Evolutionary conservation across 2,329 filamentous ascomycete genomes (phyloP).

Genomic region (Calonectria naviculata): DNA sequence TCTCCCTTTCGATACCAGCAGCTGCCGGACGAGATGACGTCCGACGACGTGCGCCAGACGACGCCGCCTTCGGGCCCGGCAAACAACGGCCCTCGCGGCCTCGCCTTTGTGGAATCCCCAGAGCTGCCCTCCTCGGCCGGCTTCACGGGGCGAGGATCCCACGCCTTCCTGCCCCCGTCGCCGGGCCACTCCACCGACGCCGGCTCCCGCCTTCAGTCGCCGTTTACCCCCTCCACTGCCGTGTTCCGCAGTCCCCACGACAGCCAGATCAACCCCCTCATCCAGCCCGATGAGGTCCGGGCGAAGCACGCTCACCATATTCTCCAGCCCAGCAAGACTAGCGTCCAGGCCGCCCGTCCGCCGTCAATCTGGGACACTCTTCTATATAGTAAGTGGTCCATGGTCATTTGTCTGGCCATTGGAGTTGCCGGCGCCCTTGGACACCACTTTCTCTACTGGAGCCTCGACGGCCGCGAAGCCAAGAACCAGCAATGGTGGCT

Average conservation of each 20-base stretch:
- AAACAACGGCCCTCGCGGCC: background rate
- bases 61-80: background rate
- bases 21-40: background rate
- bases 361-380: constrained; percentile 4
- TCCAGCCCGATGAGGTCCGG: background rate
- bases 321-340: background rate
- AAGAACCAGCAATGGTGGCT: constrained; percentile 20
- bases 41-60: background rate
- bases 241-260: constrained; percentile 8
- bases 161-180: background rate
- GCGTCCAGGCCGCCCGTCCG: background rate
- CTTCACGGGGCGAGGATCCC: background rate
- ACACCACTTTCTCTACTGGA: constrained; percentile 15
- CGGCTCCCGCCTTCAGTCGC: constrained; percentile 2
- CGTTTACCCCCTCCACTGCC: constrained; percentile 4
- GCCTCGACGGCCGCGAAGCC: constrained; percentile 10
- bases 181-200: background rate
- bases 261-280: constrained; percentile 15
- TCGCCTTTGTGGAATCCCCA: background rate
- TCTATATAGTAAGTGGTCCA: constrained; percentile 21
- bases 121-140: background rate
- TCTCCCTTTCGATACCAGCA: background rate
- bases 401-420: constrained; percentile 18
- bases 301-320: background rate
- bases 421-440: constrained; percentile 13